A percentile compares a stretch with the other conserved stretches of the same genome.
Conservation (phyloP, 169 alveolate species). For the Plasmodium inui region DNA sequence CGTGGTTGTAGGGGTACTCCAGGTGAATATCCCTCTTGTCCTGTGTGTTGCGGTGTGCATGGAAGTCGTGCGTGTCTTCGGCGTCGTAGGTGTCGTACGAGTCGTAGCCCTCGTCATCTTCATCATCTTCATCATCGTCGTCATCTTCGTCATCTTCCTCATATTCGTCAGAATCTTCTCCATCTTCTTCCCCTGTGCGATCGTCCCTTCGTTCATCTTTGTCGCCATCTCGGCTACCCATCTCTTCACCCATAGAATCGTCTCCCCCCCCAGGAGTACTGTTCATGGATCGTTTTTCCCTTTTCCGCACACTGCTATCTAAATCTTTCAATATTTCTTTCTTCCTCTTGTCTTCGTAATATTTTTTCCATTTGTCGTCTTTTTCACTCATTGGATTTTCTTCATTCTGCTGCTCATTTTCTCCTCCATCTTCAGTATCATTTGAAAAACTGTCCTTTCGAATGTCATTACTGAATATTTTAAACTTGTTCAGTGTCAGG, state of each 20-base stretch:
- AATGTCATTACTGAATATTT: neutral
- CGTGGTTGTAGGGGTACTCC: neutral
- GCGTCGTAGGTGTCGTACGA: neutral
- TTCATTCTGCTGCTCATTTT: neutral
- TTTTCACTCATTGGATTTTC: neutral
- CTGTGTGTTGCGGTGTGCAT: neutral
- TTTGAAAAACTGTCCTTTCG: neutral
- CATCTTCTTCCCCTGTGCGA: neutral
- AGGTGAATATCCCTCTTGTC: neutral
- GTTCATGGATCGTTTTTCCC: neutral
- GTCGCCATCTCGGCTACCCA: neutral
- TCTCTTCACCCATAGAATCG: neutral
- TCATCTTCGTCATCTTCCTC: neutral
- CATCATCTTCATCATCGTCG: neutral
- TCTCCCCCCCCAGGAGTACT: too few relatives aligned
- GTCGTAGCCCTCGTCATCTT: slow-evolving; percentile 1
- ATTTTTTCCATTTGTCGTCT: slow-evolving; percentile 37
- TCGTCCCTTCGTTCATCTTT: neutral
- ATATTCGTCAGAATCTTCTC: neutral
- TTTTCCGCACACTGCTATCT: neutral
- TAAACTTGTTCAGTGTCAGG: slow-evolving; percentile 11
- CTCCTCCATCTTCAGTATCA: neutral
- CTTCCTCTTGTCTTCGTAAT: slow-evolving; percentile 24
- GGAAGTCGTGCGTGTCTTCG: neutral
- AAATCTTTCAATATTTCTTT: slow-evolving; percentile 68